Percentiles rank a stretch among this genome's conserved stretches.
Conservation (phyloP, 192 early-diverging fungal species). For the Diversispora epigaea region DNA sequence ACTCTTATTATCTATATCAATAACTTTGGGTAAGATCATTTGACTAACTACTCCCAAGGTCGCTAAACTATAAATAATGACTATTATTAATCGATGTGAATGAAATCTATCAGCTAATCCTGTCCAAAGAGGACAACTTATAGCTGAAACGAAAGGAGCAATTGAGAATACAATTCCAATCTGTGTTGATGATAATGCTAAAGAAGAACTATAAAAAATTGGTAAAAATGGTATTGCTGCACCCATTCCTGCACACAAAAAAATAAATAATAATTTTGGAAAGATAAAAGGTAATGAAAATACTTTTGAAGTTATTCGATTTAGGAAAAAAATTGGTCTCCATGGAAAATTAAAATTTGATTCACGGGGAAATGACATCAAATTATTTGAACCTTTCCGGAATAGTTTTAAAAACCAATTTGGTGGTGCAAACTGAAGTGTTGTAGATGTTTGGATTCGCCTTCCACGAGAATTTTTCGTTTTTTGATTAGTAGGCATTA, state of each 20-base stretch:
- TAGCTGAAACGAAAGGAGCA: conserved; percentile 50
- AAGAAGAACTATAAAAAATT: conserved; percentile 32
- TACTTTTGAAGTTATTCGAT: background rate
- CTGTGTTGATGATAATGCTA: conserved; percentile 35
- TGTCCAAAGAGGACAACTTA: conserved; percentile 50
- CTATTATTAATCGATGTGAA: conserved; percentile 44
- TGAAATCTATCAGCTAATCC: conserved; percentile 46
- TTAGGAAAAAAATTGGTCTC: background rate
- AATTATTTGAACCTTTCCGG: background rate
- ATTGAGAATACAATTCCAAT: conserved; percentile 32
- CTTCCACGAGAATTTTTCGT: background rate
- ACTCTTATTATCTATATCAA: conserved; percentile 31
- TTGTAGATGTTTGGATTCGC: conserved; percentile 11
- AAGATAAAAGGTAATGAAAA: conserved; percentile 12
- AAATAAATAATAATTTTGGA: conserved; percentile 37
- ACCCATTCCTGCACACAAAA: conserved; percentile 34
- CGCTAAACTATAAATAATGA: conserved; percentile 42
- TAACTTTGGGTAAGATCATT: conserved; percentile 41
- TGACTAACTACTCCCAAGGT: conserved; percentile 43
- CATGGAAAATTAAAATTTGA: background rate
- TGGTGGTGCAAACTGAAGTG: conserved; percentile 27
- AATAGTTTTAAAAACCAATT: conserved; percentile 5
- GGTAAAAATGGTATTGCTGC: conserved; percentile 36
- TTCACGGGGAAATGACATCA: background rate
- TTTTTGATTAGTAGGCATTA: background rate